phyloP scores from a whole-genome alignment of 2,329 filamentous ascomycete genomes.

The Monilinia fructigena region DNA sequence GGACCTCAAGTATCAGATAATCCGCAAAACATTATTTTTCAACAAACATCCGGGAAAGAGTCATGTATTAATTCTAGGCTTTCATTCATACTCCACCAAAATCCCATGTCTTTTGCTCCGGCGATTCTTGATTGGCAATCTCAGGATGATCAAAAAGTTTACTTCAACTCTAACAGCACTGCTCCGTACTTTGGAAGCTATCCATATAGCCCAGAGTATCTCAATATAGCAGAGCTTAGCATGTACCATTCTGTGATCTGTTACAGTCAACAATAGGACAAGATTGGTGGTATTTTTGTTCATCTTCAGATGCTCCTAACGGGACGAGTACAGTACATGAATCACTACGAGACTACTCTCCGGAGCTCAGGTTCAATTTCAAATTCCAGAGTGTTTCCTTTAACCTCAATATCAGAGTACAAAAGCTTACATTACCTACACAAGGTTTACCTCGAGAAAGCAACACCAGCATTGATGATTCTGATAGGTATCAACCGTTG shows the following conservation, averaged over 20 bases:
- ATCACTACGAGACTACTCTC: not conserved
- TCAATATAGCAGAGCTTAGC: too few relatives aligned
- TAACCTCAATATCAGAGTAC: not conserved
- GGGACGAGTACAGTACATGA: too few relatives aligned
- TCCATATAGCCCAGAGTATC: not conserved
- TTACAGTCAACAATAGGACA: too few relatives aligned
- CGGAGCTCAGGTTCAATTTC: not conserved
- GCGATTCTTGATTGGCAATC: not conserved
- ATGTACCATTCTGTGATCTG: too few relatives aligned
- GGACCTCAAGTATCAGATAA: constrained; percentile 11
- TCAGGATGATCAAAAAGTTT: not conserved
- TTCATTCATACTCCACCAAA: constrained; percentile 1
- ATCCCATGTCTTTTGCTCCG: not conserved
- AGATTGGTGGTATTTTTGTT: too few relatives aligned
- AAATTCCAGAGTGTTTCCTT: not conserved
- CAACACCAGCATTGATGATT: not conserved
- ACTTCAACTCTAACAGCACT: not conserved
- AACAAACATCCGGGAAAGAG: not conserved
- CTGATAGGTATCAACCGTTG: not conserved
- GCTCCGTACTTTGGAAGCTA: not conserved
- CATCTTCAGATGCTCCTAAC: too few relatives aligned
- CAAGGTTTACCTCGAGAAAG: not conserved
- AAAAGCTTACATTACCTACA: not conserved
- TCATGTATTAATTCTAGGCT: not conserved
- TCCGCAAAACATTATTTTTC: not conserved